These are phyloP conservation scores for Aureobasidium sp. DNA, from an alignment of 2,329 filamentous ascomycete species.

Conservation along the genomic window DNA sequence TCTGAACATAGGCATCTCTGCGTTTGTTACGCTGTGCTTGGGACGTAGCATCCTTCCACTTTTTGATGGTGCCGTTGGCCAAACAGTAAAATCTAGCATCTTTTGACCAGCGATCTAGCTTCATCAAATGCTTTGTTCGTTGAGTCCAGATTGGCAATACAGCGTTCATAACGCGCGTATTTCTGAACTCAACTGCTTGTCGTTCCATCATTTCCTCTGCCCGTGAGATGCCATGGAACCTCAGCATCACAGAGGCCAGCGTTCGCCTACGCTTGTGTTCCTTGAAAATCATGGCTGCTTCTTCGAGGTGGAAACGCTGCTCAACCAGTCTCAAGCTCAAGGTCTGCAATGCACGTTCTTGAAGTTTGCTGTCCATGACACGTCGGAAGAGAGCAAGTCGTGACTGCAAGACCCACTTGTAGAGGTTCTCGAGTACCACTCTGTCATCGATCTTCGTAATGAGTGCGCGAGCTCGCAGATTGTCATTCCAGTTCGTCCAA, in stretches of 20 bases:
- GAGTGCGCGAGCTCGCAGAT: slow-evolving; percentile 46
- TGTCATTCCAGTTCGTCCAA: slow-evolving; percentile 56
- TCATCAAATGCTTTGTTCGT: slow-evolving; percentile 33
- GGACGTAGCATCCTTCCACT: slow-evolving; percentile 43
- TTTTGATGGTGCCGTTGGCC: slow-evolving; percentile 40
- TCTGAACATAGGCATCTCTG: slow-evolving; percentile 46
- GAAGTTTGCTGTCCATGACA: slow-evolving; percentile 21
- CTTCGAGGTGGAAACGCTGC: slow-evolving; percentile 12
- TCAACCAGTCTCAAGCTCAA: slow-evolving; percentile 11
- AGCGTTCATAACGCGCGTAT: slow-evolving; percentile 31
- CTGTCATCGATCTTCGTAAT: slow-evolving; percentile 47
- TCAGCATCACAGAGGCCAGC: slow-evolving; percentile 21
- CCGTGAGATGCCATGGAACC: slow-evolving; percentile 22
- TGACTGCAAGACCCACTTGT: slow-evolving; percentile 52
- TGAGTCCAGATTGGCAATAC: slow-evolving; percentile 29
- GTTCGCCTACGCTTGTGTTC: slow-evolving; percentile 21
- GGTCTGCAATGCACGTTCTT: slow-evolving; percentile 17
- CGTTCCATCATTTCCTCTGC: slow-evolving; percentile 26
- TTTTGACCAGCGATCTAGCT: slow-evolving; percentile 44
- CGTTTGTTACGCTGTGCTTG: slow-evolving; percentile 44
- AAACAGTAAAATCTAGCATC: slow-evolving; percentile 50
- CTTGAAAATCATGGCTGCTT: slow-evolving; percentile 16
- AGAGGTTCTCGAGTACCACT: slow-evolving; percentile 46
- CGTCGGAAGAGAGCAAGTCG: slow-evolving; percentile 33
- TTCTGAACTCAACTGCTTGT: slow-evolving; percentile 34